Conservation (phyloP, 2,329 filamentous ascomycete genomes). For the Scolecobasidium constrictum region DNA sequence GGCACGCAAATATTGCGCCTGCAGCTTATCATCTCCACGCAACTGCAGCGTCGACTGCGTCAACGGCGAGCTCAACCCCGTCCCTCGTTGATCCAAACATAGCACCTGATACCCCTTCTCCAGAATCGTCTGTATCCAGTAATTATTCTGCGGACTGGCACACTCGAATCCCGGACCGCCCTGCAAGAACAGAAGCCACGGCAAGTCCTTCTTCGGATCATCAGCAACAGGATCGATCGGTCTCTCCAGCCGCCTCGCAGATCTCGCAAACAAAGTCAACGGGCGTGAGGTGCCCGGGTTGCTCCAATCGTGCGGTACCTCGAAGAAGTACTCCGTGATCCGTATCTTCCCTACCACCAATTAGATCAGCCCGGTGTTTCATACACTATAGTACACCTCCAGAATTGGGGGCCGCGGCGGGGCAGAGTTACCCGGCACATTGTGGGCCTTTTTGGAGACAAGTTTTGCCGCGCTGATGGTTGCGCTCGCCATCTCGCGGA, state of each 20-base stretch:
- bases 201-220: constrained; percentile 37
- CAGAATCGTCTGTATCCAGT: constrained; percentile 60
- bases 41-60: constrained; percentile 59
- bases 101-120: constrained; percentile 74
- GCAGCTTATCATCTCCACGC: constrained; percentile 51
- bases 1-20: constrained; percentile 69
- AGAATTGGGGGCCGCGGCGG: neutral
- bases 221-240: constrained; percentile 34
- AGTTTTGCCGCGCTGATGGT: constrained; percentile 6
- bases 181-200: constrained; percentile 63
- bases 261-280: constrained; percentile 69
- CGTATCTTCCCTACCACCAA: constrained; percentile 62
- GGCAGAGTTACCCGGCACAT: constrained; percentile 5
- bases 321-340: constrained; percentile 75
- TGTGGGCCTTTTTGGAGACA: constrained; percentile 5
- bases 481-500: constrained; percentile 2
- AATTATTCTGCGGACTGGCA: constrained; percentile 59
- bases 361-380: too few relatives aligned
- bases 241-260: constrained; percentile 42
- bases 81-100: constrained; percentile 83
- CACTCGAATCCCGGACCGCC: constrained; percentile 79
- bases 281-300: constrained; percentile 44
- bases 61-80: constrained; percentile 72
- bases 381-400: too few relatives aligned
- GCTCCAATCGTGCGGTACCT: constrained; percentile 71